These are phyloP conservation scores for Colletotrichum ledebouriae DNA, from an alignment of 2,329 filamentous ascomycete genomes.

Conservation along the genomic window DNA sequence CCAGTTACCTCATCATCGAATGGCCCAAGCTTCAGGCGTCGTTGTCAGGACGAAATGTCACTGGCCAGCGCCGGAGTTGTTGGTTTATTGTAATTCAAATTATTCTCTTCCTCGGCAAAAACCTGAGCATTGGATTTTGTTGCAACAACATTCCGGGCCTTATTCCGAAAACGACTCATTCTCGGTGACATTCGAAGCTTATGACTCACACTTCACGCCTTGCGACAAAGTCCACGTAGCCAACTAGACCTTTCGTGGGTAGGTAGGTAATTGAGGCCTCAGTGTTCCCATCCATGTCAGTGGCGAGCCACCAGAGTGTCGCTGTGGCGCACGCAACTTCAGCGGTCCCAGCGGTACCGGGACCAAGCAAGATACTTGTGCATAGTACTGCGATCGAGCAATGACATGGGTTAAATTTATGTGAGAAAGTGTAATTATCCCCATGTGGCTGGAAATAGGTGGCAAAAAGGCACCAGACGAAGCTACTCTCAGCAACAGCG, in stretches of 20 bases:
- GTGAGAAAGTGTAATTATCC: too few species aligned
- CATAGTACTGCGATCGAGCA: too few species aligned
- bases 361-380: conserved; percentile 26
- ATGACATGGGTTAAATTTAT: too few species aligned
- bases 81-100: conserved; percentile 12
- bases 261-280: conserved; percentile 18
- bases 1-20: conserved; percentile 4
- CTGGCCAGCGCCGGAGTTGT: conserved; percentile 12
- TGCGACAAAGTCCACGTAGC: conserved; percentile 28
- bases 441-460: too few species aligned
- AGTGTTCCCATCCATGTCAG: conserved; percentile 3
- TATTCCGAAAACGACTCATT: conserved; percentile 22
- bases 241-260: background rate
- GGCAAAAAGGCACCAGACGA: too few species aligned
- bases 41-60: background rate
- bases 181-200: conserved; percentile 22
- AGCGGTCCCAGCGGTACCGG: conserved; percentile 9
- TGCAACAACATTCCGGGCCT: conserved; percentile 12
- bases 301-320: conserved; percentile 24
- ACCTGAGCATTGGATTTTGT: conserved; percentile 1
- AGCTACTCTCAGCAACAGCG: conserved; percentile 15
- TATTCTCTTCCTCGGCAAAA: conserved; percentile 2
- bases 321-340: conserved; percentile 22
- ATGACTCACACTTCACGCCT: conserved; percentile 34
- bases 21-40: conserved; percentile 16